Percentiles rank a stretch among this genome's conserved stretches.
phyloP scores from a whole-genome alignment of 768 basidiomycete genomes.

The Hydnum rufescens region DNA sequence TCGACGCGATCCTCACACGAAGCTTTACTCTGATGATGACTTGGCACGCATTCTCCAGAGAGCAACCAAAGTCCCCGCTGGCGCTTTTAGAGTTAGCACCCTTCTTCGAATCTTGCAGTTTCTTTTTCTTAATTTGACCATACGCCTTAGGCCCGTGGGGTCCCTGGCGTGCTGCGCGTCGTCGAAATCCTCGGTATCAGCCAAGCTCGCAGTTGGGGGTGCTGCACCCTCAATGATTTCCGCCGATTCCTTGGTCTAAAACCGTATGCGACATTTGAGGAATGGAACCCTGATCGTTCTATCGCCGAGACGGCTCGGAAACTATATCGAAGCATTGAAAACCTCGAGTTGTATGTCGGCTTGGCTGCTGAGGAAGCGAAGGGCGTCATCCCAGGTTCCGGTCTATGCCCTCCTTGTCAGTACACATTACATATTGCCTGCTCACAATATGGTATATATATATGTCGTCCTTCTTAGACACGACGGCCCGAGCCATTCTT shows the following conservation, averaged over 20 bases:
- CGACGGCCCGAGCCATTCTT: slow-evolving; percentile 62
- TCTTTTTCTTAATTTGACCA: too few relatives aligned
- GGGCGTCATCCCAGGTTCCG: slow-evolving; percentile 40
- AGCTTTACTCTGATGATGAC: too few relatives aligned
- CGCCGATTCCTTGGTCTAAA: slow-evolving; percentile 21
- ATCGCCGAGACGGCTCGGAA: slow-evolving; percentile 30
- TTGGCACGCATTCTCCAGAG: too few relatives aligned
- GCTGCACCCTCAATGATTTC: slow-evolving; percentile 36
- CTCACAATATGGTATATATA: background rate
- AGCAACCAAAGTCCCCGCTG: too few relatives aligned
- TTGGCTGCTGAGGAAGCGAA: slow-evolving; percentile 60
- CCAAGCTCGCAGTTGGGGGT: slow-evolving; percentile 46
- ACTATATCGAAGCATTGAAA: slow-evolving; percentile 53
- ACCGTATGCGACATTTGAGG: slow-evolving; percentile 13
- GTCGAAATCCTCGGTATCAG: slow-evolving; percentile 53
- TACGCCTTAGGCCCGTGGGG: background rate
- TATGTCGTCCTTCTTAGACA: background rate
- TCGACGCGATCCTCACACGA: too few relatives aligned
- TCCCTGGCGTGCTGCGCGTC: slow-evolving; percentile 16
- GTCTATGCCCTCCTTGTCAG: slow-evolving; percentile 66
- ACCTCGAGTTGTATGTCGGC: slow-evolving; percentile 57
- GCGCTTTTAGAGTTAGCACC: too few relatives aligned
- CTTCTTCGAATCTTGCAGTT: too few relatives aligned
- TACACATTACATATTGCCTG: slow-evolving; percentile 20
- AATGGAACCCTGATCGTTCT: slow-evolving; percentile 21